Percentiles rank a stretch among this genome's conserved stretches.
These are phyloP conservation scores for Phytophthora melonis DNA, from an alignment of 352 stramenopile species.

Conservation along the genomic window DNA sequence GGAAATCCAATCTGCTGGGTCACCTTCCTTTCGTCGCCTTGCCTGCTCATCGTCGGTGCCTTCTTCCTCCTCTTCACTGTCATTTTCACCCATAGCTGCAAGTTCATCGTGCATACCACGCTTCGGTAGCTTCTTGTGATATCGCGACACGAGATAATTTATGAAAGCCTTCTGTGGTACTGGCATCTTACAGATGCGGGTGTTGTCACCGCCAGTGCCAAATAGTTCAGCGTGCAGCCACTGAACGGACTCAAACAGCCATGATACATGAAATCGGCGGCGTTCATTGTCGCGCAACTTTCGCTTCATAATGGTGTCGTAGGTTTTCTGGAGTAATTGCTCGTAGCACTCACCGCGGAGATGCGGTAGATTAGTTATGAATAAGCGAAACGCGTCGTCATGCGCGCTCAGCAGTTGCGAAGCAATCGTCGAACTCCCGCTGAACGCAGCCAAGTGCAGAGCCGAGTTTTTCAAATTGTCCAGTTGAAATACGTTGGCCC, in stretches of 20 bases:
- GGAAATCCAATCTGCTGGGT: slow-evolving; percentile 61
- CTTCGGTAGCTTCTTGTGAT: slow-evolving; percentile 48
- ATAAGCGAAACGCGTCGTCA: slow-evolving; percentile 57
- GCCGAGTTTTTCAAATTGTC: slow-evolving; percentile 78
- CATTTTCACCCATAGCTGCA: neutral
- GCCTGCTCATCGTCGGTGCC: slow-evolving; percentile 36
- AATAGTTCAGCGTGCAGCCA: slow-evolving; percentile 56
- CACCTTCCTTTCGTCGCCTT: slow-evolving; percentile 41
- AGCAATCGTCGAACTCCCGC: slow-evolving; percentile 50
- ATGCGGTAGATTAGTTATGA: slow-evolving; percentile 52
- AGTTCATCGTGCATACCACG: slow-evolving; percentile 23
- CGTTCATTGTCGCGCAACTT: slow-evolving; percentile 74
- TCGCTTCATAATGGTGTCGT: slow-evolving; percentile 57
- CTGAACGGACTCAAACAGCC: slow-evolving; percentile 63
- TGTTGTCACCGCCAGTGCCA: slow-evolving; percentile 11
- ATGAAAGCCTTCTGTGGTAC: slow-evolving; percentile 51
- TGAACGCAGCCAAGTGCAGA: slow-evolving; percentile 74
- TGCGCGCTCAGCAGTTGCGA: slow-evolving; percentile 56
- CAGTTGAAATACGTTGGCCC: slow-evolving; percentile 52
- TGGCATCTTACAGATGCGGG: slow-evolving; percentile 33
- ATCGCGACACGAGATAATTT: slow-evolving; percentile 56
- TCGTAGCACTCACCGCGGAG: slow-evolving; percentile 43
- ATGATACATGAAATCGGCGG: slow-evolving; percentile 70
- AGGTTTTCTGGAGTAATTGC: slow-evolving; percentile 47
- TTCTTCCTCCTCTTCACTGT: slow-evolving; percentile 40